These are phyloP conservation scores for Coemansia sp. DNA, from an alignment of 192 early-diverging fungal genomes.

Conservation along the genomic window DNA sequence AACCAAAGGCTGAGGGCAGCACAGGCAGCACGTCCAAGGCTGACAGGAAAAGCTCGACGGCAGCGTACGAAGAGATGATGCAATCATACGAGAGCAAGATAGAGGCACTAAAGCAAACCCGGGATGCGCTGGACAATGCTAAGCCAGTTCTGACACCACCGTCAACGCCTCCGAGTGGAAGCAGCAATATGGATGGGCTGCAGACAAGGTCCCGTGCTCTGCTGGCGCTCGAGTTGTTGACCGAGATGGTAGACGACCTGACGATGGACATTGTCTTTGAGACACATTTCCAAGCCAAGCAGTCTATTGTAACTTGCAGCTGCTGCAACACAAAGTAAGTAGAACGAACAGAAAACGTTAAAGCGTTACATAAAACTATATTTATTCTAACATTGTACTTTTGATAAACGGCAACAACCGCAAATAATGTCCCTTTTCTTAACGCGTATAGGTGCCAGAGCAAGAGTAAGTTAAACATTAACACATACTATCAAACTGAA, in stretches of 20 bases:
- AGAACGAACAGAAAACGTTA: neutral
- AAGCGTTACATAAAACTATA: too few relatives aligned
- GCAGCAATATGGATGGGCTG: neutral
- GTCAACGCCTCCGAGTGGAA: slow-evolving; percentile 13
- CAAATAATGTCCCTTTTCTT: neutral
- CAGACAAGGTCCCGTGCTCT: slow-evolving; percentile 23
- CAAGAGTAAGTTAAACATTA: slow-evolving; percentile 20
- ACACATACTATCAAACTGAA: neutral
- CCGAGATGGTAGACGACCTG: slow-evolving; percentile 70
- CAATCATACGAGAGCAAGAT: slow-evolving; percentile 41
- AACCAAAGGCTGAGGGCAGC: slow-evolving; percentile 12
- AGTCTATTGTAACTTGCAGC: slow-evolving; percentile 60
- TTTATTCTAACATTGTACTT: too few relatives aligned
- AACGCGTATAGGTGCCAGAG: slow-evolving; percentile 51
- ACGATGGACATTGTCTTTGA: slow-evolving; percentile 72
- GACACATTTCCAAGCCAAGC: slow-evolving; percentile 65
- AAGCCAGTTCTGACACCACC: slow-evolving; percentile 23
- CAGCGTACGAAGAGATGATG: slow-evolving; percentile 44
- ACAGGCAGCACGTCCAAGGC: slow-evolving; percentile 7
- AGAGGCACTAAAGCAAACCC: slow-evolving; percentile 25
- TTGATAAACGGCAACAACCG: too few relatives aligned
- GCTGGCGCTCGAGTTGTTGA: slow-evolving; percentile 39
- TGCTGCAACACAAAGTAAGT: slow-evolving; percentile 75
- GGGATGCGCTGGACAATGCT: slow-evolving; percentile 35
- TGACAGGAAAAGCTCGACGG: slow-evolving; percentile 6